Evolutionary conservation across 208 protist species (phyloP).

Genomic region (Leishmania arabica): DNA sequence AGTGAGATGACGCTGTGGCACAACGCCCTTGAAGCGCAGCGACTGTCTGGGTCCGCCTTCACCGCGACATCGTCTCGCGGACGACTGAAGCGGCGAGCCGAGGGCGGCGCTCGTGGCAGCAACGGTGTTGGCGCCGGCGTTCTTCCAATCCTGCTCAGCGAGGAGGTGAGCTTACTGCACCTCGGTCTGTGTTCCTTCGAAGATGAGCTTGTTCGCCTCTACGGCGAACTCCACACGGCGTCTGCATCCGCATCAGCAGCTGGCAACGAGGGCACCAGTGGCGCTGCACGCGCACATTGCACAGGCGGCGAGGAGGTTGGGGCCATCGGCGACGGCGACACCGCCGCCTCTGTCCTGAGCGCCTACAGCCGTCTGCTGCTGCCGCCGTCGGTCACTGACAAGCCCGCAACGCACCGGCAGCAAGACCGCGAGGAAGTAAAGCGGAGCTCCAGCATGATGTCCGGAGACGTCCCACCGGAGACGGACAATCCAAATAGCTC

Average conservation of each 20-base stretch:
- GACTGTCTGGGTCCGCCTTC: slow-evolving; percentile 7
- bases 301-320: neutral
- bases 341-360: slow-evolving; percentile 11
- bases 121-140: slow-evolving; percentile 4
- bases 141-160: slow-evolving; percentile 55
- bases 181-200: slow-evolving; percentile 71
- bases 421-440: neutral
- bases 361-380: slow-evolving; percentile 33
- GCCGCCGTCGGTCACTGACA: slow-evolving; percentile 20
- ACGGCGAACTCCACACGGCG: slow-evolving; percentile 29
- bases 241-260: neutral
- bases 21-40: slow-evolving; percentile 36
- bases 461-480: neutral
- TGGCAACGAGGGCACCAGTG: neutral
- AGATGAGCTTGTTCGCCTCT: slow-evolving; percentile 66
- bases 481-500: neutral
- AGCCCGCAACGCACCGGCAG: neutral
- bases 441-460: neutral
- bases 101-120: neutral
- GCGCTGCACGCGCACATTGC: neutral
- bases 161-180: slow-evolving; percentile 81
- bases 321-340: neutral
- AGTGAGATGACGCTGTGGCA: slow-evolving; percentile 22
- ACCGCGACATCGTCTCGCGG: neutral
- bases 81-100: neutral